Conservation (phyloP, 192 early-diverging fungal genomes). For the Umbelopsis ramanniana region DNA sequence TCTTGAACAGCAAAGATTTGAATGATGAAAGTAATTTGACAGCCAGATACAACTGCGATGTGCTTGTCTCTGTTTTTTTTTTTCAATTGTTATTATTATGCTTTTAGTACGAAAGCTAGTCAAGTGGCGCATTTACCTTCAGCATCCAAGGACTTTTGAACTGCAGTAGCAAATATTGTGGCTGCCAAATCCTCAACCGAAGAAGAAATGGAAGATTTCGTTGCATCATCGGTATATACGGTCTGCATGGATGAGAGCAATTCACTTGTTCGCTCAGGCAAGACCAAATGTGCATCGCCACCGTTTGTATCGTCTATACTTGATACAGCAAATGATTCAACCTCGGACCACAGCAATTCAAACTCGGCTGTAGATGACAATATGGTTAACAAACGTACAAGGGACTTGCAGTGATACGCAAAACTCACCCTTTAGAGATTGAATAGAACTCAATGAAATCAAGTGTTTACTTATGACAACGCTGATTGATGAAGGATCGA, state of each 20-base stretch:
- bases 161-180: neutral
- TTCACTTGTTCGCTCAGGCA: neutral
- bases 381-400: neutral
- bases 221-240: neutral
- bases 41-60: neutral
- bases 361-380: neutral
- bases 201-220: neutral
- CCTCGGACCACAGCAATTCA: neutral
- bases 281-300: neutral
- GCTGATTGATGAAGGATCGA: constrained; percentile 2
- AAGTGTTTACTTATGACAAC: neutral
- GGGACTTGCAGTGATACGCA: neutral
- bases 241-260: neutral
- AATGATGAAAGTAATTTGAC: neutral
- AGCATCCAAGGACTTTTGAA: neutral
- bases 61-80: neutral
- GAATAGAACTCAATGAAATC: neutral
- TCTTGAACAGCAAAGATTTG: neutral
- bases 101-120: neutral
- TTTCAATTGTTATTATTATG: neutral
- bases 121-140: neutral
- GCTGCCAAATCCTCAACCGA: neutral
- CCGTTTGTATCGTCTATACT: neutral
- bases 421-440: neutral
- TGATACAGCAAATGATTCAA: neutral